These are phyloP conservation scores for Penicillium capsulatum DNA, from an alignment of 2,329 filamentous ascomycete genomes.

Conservation along the genomic window DNA sequence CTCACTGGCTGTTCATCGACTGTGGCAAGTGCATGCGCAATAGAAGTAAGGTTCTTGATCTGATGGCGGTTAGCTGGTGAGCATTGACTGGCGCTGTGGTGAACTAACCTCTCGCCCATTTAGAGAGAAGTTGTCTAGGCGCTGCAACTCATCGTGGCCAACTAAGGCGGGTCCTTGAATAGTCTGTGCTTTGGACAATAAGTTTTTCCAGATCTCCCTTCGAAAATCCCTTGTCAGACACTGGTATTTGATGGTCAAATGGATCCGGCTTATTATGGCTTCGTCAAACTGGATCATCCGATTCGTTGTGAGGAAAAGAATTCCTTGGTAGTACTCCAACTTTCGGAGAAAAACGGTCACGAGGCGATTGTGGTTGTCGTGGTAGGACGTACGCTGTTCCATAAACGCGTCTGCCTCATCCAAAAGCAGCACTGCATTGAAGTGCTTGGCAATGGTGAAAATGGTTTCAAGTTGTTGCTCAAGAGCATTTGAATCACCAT, in stretches of 20 bases:
- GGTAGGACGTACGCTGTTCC: no score
- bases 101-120: constrained; percentile 17
- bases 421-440: no score
- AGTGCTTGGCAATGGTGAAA: no score
- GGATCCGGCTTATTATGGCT: constrained; percentile 33
- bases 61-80: background rate
- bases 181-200: constrained; percentile 14
- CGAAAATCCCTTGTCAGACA: constrained; percentile 23
- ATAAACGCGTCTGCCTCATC: no score
- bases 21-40: background rate
- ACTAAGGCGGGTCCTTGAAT: constrained; percentile 12
- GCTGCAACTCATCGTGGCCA: constrained; percentile 6
- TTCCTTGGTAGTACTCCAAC: constrained; percentile 39
- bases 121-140: constrained; percentile 8
- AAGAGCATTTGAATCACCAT: no score
- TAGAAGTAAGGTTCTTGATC: background rate
- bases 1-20: background rate
- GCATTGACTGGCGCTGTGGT: constrained; percentile 1
- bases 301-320: constrained; percentile 41
- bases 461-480: no score
- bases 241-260: constrained; percentile 32
- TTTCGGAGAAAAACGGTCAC: constrained; percentile 38
- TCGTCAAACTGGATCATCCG: constrained; percentile 35
- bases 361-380: no score
- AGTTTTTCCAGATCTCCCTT: constrained; percentile 30